Evolutionary conservation across 164 flowering plant genomes (phyloP), one percentile per base, ranked within the genome.

Genomic region (Dillenia suffruticosa): DNA sequence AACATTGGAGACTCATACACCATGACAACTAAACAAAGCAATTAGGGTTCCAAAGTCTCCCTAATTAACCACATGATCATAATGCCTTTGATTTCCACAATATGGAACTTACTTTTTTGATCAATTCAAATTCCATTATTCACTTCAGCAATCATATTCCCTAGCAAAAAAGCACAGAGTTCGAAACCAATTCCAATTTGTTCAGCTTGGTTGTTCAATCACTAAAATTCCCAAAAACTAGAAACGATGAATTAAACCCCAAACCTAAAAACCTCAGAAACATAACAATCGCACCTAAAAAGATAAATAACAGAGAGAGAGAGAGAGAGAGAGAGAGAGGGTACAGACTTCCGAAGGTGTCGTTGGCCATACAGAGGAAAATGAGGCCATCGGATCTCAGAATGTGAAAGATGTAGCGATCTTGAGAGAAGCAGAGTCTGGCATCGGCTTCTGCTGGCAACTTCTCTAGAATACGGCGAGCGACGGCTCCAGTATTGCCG

Each of bases 321-420:
- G 17, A 44, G 26, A 14, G 22, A 12, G 15, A 32, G 12, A 13
- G 17, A 52, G 51, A 44, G 8, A 10, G 46, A 69, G 56, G 53
- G 51, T 12, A 48, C 92, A 40, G 43, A 93, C 98, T 81, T 76
- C 98, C 98, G 66, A 93, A 90, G 64, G 98, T 78, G 65, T 89
- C 96, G 75, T 87, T 93, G 51, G 97, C 96, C 98, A 93, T 89
- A 67, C 98, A 93, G 59, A 93, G 85, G 70, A 84, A 93, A 58
- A 79, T 74, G 66, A 93, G 76, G 13, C 92, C 90, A 72, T 93
- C 92, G 26, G 89, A 80, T 72, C 84, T 74, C 48, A 90, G 85
- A 16, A 93, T 86, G 65, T 93, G 96, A 62, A 93, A 93, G 51
- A 90, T 90, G 70, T 88, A 93, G 0, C 94, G 87, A 72, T 88